Evolutionary conservation across 352 stramenopile genomes (phyloP).

Genomic region (Globisporangium yorkense): DNA sequence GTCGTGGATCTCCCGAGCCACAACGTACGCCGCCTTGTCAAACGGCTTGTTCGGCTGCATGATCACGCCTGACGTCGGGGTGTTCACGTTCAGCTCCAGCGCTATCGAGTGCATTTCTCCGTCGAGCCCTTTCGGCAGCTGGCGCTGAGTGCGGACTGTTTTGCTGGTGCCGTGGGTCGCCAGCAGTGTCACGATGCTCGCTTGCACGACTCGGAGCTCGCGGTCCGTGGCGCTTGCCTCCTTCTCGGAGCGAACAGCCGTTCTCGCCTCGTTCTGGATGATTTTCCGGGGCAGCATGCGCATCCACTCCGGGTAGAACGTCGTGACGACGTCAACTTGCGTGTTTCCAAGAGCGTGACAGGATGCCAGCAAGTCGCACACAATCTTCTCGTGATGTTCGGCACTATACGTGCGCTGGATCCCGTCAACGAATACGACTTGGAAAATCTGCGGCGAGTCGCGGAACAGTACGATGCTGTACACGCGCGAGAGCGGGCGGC

Average conservation of each 20-base stretch:
- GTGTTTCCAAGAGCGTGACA: constrained; percentile 69
- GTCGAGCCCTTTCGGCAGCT: constrained; percentile 58
- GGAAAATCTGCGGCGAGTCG: constrained; percentile 56
- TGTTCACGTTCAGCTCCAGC: constrained; percentile 77
- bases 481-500: constrained; percentile 60
- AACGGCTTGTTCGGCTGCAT: constrained; percentile 72
- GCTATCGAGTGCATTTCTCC: constrained; percentile 72
- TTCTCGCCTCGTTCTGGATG: constrained; percentile 59
- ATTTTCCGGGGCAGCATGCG: constrained; percentile 73
- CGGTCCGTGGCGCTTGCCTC: constrained; percentile 57
- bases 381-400: constrained; percentile 61
- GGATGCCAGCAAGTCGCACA: constrained; percentile 66
- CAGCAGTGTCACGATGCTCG: constrained; percentile 56
- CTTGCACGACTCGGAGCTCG: constrained; percentile 62
- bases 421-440: constrained; percentile 72
- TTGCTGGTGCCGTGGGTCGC: constrained; percentile 55
- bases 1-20: constrained; percentile 67
- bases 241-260: constrained; percentile 16
- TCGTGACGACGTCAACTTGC: constrained; percentile 56
- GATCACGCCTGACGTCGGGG: constrained; percentile 60
- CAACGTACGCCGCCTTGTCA: constrained; percentile 59
- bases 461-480: constrained; percentile 66
- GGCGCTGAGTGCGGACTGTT: constrained; percentile 50
- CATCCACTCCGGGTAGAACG: constrained; percentile 40
- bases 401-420: constrained; percentile 66